Base-by-base conservation (phyloP, 176 grass and related monocot species). In the Musa acuminata region DNA sequence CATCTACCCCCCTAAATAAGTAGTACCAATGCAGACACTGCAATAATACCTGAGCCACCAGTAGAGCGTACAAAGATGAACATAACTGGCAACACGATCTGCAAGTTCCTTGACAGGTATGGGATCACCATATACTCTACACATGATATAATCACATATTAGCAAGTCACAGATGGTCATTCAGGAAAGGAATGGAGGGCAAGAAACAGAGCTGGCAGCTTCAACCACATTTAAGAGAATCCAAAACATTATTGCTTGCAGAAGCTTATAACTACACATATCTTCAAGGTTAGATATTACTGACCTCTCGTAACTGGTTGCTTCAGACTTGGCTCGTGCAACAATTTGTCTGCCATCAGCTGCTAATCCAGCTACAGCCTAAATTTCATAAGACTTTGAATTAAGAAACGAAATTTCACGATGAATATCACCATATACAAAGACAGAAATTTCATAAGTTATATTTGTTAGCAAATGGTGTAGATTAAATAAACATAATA, bases 41-140 rank as follows among this genome's bases (percentile, higher is more conserved):
- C 11, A 21, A 26, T 52, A 60, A 54, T 78, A 89, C 89, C 92
- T 91, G 8, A 96, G 82, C 92, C 92, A 96, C 92, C 92, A 96
- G 64, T 96, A 87, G 23, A 96, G 89, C 8, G 89, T 92, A 63
- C 89, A 96, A 67, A 92, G 87, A 85, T 96, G 92, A 84, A 96
- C 87, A 82, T 89, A 86, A 71, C 83, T 82, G 25, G 92, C 92
- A 53, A 96, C 89, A 67, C 92, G 87, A 66, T 96, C 87, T 50
- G 89, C 89, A 67, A 92, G 84, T 76, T 96, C 92, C 81, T 96
- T 92, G 22, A 96, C 87, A 62, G 82, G 83, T 82, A 96, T 96
- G 9, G 92, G 78, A 68, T 96, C 89, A 17, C 87, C 89, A 66
- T 96, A 92, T 75, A 81, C 83, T 74, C 92, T 96, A 77, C 53